phyloP scores from a whole-genome alignment of 495 filamentous ascomycete species.

The Penicillium antarcticum region DNA sequence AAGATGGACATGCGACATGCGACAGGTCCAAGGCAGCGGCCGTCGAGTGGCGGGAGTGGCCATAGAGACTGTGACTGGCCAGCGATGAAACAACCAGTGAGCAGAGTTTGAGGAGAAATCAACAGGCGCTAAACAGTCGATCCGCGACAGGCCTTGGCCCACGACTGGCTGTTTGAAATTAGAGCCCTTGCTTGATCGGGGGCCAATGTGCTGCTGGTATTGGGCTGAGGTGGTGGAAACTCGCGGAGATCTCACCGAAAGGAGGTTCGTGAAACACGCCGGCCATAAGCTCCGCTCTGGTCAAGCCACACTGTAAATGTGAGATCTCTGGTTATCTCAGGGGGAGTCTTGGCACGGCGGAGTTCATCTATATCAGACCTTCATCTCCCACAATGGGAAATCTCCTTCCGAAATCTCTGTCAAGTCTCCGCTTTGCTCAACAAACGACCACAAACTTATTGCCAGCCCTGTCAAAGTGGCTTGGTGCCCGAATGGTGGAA shows the following conservation, averaged over 20 bases:
- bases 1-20: conserved; percentile 12
- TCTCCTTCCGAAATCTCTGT: conserved; percentile 5
- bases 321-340: background rate
- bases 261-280: background rate
- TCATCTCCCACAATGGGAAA: conserved; percentile 5
- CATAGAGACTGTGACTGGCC: conserved; percentile 10
- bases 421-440: background rate
- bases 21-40: conserved; percentile 12
- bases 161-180: conserved; percentile 14
- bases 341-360: conserved; percentile 6
- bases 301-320: conserved; percentile 2
- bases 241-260: background rate
- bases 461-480: background rate
- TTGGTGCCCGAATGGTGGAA: background rate
- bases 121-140: conserved; percentile 8
- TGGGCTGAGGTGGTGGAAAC: background rate
- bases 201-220: conserved; percentile 9
- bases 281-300: background rate
- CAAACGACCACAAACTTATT: background rate
- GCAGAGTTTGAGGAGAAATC: conserved; percentile 7
- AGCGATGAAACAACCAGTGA: conserved; percentile 15
- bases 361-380: conserved; percentile 21
- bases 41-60: conserved; percentile 7
- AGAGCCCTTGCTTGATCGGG: conserved; percentile 6
- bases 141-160: conserved; percentile 9